Base-by-base conservation (phyloP, 2,329 filamentous ascomycete genomes). In the Ceratocystis eucalypticola region DNA sequence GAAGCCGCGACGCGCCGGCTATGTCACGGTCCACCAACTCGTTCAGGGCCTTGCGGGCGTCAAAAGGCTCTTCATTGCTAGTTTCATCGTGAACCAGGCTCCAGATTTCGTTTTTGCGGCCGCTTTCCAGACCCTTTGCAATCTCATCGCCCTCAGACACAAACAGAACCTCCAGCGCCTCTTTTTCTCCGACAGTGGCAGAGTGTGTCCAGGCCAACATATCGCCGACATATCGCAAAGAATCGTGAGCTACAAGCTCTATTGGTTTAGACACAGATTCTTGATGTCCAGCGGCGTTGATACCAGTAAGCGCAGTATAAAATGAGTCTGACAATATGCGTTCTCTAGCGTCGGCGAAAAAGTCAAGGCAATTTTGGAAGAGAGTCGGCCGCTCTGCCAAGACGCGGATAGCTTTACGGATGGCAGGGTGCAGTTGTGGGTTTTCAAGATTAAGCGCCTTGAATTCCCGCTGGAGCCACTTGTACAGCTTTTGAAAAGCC, bases 131-230 rank as follows among this genome's bases (percentile, higher is more conserved):
- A 0, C 88, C 90, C 33, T 62, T 65, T 30, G 88, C 88, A 66
- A 97, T 89, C 71, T 96, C 91, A 69, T 94, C 89, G 1, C 89
- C 92, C 69, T 96, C 92, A 0, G 88, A 88, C 53, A 96, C 87
- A 73, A 99, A 99, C 0, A 99, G 79, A 1, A 91, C 85, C 74
- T 97, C 93, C 5, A 99, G 80, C 0, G 92, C 91, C 75, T 99
- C 94, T 64, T 89, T 84, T 75, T 99, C 94, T 41, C 93, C 95
- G 0, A 99, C 94, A 0, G 93, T 88, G 2, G 92, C 89, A 0
- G 94, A 96, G 74, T 99, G 94, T 5, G 88, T 86, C 94, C 94
- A 99, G 4, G 94, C 94, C 15, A 99, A 82, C 92, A 99, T 99
- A 73, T 99, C 94, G 65, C 94, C 91, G 2, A 95, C 86, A 74